phyloP scores from a whole-genome alignment of 495 filamentous ascomycete genomes.

The Lasiosphaeria miniovina region DNA sequence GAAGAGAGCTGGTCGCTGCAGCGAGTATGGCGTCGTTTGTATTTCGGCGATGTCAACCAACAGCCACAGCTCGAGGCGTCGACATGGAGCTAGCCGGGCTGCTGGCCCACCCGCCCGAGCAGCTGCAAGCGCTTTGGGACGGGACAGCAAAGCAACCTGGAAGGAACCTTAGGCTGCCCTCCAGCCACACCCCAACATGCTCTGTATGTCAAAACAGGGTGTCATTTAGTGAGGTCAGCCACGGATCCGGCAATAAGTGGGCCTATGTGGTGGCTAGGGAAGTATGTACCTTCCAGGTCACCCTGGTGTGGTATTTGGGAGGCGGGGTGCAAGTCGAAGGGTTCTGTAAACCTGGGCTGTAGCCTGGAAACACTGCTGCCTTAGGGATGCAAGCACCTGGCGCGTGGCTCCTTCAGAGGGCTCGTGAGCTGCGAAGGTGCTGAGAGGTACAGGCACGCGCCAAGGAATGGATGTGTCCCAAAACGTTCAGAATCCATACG shows the following conservation, averaged over 20 bases:
- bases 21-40: neutral
- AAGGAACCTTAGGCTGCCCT: neutral
- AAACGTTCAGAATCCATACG: conserved; percentile 3
- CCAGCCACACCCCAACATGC: neutral
- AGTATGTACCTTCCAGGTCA: no score
- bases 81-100: conserved; percentile 17
- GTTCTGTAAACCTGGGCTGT: no score
- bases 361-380: no score
- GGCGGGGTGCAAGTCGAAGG: no score
- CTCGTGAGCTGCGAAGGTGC: neutral
- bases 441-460: neutral
- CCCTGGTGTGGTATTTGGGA: no score
- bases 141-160: neutral
- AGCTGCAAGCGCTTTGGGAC: neutral
- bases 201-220: no score
- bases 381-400: no score
- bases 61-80: conserved; percentile 9
- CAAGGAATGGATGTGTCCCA: neutral
- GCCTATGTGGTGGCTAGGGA: no score
- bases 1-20: neutral
- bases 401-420: neutral
- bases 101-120: neutral
- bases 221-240: no score
- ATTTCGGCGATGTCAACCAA: conserved; percentile 19
- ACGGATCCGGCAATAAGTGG: no score